Evolutionary conservation across 192 early-diverging fungal species (phyloP).

Genomic region (Funneliformis mosseae): DNA sequence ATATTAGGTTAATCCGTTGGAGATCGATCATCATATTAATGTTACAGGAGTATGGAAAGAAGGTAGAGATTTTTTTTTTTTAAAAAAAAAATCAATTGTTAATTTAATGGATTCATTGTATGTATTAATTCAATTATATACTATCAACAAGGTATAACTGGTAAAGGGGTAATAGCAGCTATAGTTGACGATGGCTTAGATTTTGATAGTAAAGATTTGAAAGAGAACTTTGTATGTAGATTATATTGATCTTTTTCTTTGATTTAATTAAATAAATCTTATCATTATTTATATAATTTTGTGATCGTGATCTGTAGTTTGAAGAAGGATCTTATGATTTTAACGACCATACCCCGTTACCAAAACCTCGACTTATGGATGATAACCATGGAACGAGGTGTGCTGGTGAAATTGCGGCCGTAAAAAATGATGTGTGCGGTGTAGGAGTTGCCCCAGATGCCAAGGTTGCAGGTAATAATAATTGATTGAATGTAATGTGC

Average conservation of each 20-base stretch:
- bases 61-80: too few species aligned
- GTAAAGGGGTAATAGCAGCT: conserved; percentile 82
- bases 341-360: conserved; percentile 76
- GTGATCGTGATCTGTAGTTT: conserved; percentile 44
- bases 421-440: conserved; percentile 89
- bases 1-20: conserved; percentile 50
- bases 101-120: background rate
- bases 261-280: background rate
- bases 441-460: conserved; percentile 91
- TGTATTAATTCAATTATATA: background rate
- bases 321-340: conserved; percentile 93
- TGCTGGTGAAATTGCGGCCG: conserved; percentile 95
- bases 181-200: conserved; percentile 98
- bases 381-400: conserved; percentile 97
- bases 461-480: conserved; percentile 74
- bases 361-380: conserved; percentile 71
- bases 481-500: background rate
- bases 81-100: too few species aligned
- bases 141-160: conserved; percentile 68
- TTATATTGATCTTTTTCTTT: background rate
- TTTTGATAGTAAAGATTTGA: conserved; percentile 78
- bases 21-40: conserved; percentile 85
- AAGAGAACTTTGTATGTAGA: conserved; percentile 80
- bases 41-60: conserved; percentile 90
- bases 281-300: background rate